Conservation (phyloP, 257 asterid species). For the Solanum okadae region DNA sequence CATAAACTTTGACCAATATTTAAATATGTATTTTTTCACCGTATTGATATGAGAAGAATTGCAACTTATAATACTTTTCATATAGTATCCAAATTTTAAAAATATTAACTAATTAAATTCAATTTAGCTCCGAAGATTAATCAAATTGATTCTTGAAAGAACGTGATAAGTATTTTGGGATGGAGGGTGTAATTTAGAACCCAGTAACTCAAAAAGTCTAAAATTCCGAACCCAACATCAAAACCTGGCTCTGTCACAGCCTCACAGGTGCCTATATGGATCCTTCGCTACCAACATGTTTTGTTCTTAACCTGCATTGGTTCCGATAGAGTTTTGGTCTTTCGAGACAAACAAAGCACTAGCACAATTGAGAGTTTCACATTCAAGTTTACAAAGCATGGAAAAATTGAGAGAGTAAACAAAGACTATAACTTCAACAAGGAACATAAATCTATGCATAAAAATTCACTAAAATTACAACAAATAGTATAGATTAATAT, state of each 20-base stretch:
- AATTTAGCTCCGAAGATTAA: background rate
- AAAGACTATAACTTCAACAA: background rate
- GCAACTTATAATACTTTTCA: background rate
- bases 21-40: background rate
- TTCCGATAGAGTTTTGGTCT: background rate
- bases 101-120: too few species aligned
- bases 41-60: background rate
- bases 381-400: background rate
- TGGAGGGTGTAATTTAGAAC: background rate
- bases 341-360: background rate
- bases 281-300: background rate
- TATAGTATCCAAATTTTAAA: too few species aligned
- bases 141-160: too few species aligned
- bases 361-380: background rate
- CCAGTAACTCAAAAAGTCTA: background rate
- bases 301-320: background rate
- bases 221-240: background rate
- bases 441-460: background rate
- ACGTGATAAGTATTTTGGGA: background rate
- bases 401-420: background rate
- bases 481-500: background rate
- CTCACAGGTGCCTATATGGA: background rate
- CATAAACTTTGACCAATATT: background rate
- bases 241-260: background rate
- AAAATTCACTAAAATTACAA: background rate